Percentiles rank a stretch among this genome's conserved stretches.
Evolutionary conservation across 2,329 filamentous ascomycete species (phyloP).

Genomic region (Stenocarpella maydis): DNA sequence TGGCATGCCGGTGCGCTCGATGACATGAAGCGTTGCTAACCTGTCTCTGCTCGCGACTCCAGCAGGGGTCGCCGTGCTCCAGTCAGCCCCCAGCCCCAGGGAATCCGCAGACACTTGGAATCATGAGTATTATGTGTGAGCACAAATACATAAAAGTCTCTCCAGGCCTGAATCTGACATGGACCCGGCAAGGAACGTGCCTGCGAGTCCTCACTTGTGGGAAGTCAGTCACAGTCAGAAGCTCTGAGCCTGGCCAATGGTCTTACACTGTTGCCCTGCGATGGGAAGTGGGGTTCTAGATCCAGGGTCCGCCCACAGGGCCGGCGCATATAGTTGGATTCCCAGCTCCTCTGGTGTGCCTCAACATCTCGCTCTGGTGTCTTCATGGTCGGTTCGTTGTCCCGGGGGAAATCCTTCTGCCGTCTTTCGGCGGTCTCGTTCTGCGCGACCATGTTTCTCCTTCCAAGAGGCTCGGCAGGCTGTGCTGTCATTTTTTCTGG

Average conservation of each 20-base stretch:
- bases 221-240: neutral
- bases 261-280: constrained; percentile 22
- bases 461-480: neutral
- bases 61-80: neutral
- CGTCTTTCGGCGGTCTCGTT: too few relatives aligned
- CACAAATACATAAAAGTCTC: neutral
- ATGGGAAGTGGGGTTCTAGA: constrained; percentile 19
- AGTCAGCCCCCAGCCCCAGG: too few relatives aligned
- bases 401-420: too few relatives aligned
- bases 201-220: neutral
- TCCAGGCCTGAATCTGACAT: neutral
- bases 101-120: neutral
- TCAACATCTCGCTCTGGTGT: too few relatives aligned
- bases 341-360: too few relatives aligned
- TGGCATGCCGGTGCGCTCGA: neutral
- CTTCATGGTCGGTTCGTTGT: too few relatives aligned
- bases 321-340: too few relatives aligned
- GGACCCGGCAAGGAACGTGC: neutral
- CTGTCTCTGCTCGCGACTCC: neutral
- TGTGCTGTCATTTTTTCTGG: neutral
- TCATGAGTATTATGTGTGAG: neutral
- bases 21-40: neutral
- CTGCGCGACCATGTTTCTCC: too few relatives aligned
- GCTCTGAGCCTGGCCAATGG: constrained; percentile 27
- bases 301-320: too few relatives aligned